Conservation (phyloP, 2,329 filamentous ascomycete genomes). For the Stemphylium beticola region DNA sequence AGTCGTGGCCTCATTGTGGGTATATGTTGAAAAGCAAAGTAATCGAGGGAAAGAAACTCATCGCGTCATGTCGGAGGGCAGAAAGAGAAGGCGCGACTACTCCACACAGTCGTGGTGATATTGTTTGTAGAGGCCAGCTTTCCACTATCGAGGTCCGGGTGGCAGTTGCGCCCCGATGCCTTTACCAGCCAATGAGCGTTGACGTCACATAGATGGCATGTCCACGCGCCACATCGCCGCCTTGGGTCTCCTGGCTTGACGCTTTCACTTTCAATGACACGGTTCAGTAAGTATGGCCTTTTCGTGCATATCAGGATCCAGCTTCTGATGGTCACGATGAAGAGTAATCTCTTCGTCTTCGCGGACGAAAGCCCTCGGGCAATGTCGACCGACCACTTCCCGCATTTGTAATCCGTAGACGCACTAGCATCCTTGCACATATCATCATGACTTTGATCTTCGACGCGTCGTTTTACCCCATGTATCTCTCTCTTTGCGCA, state of each 20-base stretch:
- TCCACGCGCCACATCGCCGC: constrained; percentile 7
- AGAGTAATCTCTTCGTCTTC: neutral
- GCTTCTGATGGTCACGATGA: neutral
- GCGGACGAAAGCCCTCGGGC: constrained; percentile 24
- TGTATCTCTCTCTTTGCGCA: neutral
- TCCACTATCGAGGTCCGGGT: constrained; percentile 27
- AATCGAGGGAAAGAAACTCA: constrained; percentile 30
- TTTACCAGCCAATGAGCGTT: constrained; percentile 39
- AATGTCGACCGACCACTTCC: constrained; percentile 11
- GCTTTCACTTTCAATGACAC: neutral
- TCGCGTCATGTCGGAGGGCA: constrained; percentile 35
- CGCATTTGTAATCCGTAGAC: constrained; percentile 29
- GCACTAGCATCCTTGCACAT: constrained; percentile 14
- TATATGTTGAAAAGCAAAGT: constrained; percentile 17
- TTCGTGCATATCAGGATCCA: neutral
- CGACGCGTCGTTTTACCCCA: constrained; percentile 4
- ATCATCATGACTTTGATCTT: constrained; percentile 17
- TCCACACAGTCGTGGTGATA: constrained; percentile 20
- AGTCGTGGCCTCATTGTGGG: constrained; percentile 44
- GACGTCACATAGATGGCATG: constrained; percentile 28
- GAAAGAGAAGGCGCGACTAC: constrained; percentile 21
- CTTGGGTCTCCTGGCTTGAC: neutral
- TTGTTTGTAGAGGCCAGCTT: constrained; percentile 46
- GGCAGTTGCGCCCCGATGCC: constrained; percentile 24
- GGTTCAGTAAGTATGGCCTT: neutral